Evolutionary conservation across 1,139 yeast species (phyloP), one percentile per base, ranked within the genome.

Genomic region (Saccharomyces hybrid): DNA sequence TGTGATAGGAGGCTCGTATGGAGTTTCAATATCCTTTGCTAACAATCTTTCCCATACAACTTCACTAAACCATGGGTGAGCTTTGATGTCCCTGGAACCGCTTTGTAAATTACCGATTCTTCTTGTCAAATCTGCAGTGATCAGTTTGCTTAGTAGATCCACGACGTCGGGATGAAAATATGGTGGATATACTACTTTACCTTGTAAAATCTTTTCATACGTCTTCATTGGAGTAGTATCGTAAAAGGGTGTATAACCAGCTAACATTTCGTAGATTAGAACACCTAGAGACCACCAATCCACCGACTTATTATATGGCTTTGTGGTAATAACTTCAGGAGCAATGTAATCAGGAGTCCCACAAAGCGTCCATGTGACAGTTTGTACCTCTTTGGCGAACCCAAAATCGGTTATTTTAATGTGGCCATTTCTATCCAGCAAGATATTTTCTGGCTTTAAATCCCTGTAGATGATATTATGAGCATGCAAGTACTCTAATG

Each of bases 261-360:
- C 91, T 62, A 93, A 79, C 98, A 93, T 93, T 76, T 93, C 99
- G 71, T 86, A 93, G 52, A 93, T 89, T 61, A 93, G 79, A 53
- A 93, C 88, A 16, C 99, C 98, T 59, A 93, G 78, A 0, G 97
- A 89, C 99, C 99, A 93, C 99, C 99, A 93, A 72, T 93, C 99
- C 48, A 93, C 97, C 30, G 96, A 87, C 73, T 91, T 91, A 74
- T 93, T 93, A 75, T 93, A 93, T 1, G 98, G 97, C 71, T 91
- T 90, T 8, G 97, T 88, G 27, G 97, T 90, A 55, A 93, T 95
- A 16, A 93, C 98, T 72, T 93, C 99, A 1, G 98, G 98, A 0
- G 99, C 98, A 68, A 93, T 93, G 73, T 93, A 93, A 72, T 93
- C 99, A 0, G 99, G 99, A 5, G 99, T 93, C 54, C 97, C 97